Conservation (phyloP, 2,329 filamentous ascomycete genomes). For the Fusarium veterinarium region DNA sequence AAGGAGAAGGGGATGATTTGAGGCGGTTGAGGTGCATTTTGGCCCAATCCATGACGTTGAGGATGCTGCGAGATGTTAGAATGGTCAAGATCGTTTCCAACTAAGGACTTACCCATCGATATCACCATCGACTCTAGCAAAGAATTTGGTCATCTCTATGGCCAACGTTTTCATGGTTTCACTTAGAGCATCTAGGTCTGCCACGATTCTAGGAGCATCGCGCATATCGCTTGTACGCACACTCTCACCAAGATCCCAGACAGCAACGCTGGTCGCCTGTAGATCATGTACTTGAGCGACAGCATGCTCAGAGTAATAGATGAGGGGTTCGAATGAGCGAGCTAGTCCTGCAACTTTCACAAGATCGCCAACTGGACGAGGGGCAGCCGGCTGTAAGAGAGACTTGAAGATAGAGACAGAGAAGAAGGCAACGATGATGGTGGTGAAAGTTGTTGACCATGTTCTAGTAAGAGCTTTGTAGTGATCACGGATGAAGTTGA, state of each 20-base stretch:
- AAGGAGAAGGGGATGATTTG: constrained; percentile 68
- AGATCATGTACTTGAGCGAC: constrained; percentile 87
- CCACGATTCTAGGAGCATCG: constrained; percentile 85
- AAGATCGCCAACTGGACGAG: constrained; percentile 68
- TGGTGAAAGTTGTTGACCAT: constrained; percentile 73
- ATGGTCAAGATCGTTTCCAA: not conserved
- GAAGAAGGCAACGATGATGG: constrained; percentile 70
- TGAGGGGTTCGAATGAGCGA: constrained; percentile 91
- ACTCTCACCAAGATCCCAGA: constrained; percentile 94
- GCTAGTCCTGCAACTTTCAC: constrained; percentile 92
- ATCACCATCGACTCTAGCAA: constrained; percentile 91
- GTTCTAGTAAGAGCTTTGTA: constrained; percentile 74
- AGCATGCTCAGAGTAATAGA: constrained; percentile 93
- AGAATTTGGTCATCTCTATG: constrained; percentile 89
- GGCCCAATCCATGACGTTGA: constrained; percentile 97
- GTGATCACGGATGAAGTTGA: constrained; percentile 71
- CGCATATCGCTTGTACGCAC: constrained; percentile 92
- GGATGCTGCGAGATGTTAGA: constrained; percentile 66
- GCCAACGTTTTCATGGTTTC: constrained; percentile 87
- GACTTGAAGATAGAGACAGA: constrained; percentile 73
- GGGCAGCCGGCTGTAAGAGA: constrained; percentile 74
- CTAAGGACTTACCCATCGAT: constrained; percentile 75
- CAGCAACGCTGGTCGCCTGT: constrained; percentile 90
- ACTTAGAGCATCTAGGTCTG: constrained; percentile 85
- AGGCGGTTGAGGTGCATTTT: constrained; percentile 83